These are phyloP conservation scores for Apiospora rasikravindrae DNA, from an alignment of 2,329 filamentous ascomycete genomes.

Conservation along the genomic window DNA sequence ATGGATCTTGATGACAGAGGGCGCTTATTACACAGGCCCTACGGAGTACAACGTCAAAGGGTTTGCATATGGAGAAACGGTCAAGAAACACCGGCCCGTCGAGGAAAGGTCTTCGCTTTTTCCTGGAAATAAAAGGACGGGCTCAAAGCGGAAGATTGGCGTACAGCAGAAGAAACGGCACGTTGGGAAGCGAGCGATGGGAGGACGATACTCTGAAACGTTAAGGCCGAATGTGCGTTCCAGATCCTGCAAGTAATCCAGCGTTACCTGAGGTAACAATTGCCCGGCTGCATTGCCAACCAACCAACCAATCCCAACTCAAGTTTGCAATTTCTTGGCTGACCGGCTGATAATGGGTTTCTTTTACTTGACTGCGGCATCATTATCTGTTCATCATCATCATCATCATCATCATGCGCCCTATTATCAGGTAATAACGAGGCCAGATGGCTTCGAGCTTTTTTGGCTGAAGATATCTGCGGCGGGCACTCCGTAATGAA, in stretches of 20 bases:
- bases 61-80: conserved; percentile 15
- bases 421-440: background rate
- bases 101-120: background rate
- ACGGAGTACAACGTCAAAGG: conserved; percentile 4
- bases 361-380: background rate
- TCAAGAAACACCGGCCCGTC: conserved; percentile 3
- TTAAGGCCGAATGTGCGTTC: background rate
- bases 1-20: background rate
- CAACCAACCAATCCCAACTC: background rate
- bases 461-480: background rate
- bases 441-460: background rate
- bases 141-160: background rate
- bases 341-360: background rate
- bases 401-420: too few species aligned
- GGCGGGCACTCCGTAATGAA: background rate
- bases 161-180: background rate
- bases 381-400: too few species aligned
- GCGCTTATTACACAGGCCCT: conserved; percentile 12
- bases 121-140: background rate
- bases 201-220: background rate
- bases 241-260: background rate
- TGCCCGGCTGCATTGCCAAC: background rate
- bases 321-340: background rate
- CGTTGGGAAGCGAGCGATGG: background rate
- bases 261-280: conserved; percentile 9